Evolutionary conservation across 1,284 basidiomycete genomes (phyloP), one percentile per base, ranked within the genome.

Genomic region (Cryptococcus sp.): DNA sequence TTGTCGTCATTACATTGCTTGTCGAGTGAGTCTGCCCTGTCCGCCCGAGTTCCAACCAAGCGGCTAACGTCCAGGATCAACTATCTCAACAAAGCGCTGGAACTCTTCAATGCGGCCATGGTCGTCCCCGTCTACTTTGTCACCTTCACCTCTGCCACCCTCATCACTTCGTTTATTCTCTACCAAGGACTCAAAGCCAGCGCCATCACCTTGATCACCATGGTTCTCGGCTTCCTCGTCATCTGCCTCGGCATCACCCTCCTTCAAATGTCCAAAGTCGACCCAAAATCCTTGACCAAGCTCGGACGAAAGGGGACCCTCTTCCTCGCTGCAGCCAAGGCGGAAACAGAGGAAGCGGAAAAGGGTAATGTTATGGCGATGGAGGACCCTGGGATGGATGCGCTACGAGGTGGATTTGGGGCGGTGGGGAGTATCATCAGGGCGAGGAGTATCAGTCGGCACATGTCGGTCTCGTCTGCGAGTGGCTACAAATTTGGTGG

Each of bases 11-110:
- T 37, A 97, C 94, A 0, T 75, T 94, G 34, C 51, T 54, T 14
- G 56, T 48, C 18, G 71, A 66, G 63, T 58, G 47, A 51, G 60
- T 61, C 36, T 14, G 40, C 22, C 32, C 49, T 19, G 22, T 28
- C 23, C 16, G 23, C 14, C 21, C 32, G 24, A 38, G 47, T 31
- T 31, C 14, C 28, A 31, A 31, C 28, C 28, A 31, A 7, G 28
- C 28, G 28, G 9, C 48, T 54, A 36, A 57, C 38, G 14, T 31
- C 1, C 53, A 72, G 97, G 72, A 89, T 97, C 67, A 94, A 88
- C 75, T 97, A 92, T 74, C 80, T 97, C 57, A 98, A 97, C 76
- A 87, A 93, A 64, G 94, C 94, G 19, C 82, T 98, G 52, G 94
- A 93, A 60, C 76, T 97, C 37, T 97, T 93, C 79, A 97, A 97